Percentiles rank a stretch among this genome's conserved stretches.
phyloP scores from a whole-genome alignment of 1,284 basidiomycete species.

The Exsudoporus floridanus region DNA sequence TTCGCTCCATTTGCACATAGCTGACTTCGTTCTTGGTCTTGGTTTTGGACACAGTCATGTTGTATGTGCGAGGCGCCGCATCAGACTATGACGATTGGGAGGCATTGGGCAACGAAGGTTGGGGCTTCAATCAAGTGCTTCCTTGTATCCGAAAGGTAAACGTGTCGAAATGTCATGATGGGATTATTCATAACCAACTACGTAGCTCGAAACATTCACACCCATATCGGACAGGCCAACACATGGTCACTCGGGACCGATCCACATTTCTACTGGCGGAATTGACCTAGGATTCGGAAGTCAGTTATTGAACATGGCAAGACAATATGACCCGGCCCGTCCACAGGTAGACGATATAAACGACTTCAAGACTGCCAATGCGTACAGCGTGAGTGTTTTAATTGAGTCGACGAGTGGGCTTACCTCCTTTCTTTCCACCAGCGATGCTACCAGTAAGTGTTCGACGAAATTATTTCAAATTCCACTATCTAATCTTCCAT shows the following conservation, averaged over 20 bases:
- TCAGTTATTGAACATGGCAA: conserved; percentile 48
- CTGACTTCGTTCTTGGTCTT: conserved; percentile 11
- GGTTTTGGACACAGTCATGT: conserved; percentile 40
- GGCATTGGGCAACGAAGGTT: conserved; percentile 50
- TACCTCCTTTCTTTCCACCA: background rate
- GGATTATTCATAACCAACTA: background rate
- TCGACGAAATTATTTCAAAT: background rate
- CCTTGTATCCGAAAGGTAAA: conserved; percentile 53
- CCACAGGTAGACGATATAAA: conserved; percentile 44
- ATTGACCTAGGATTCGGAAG: conserved; percentile 39
- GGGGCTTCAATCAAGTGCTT: conserved; percentile 46
- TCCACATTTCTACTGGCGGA: conserved; percentile 48
- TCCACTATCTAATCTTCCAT: background rate
- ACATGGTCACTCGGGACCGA: conserved; percentile 55
- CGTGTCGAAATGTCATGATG: too few species aligned
- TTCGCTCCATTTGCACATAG: background rate
- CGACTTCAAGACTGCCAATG: conserved; percentile 41
- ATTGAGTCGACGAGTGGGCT: background rate
- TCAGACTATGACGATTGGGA: conserved; percentile 63
- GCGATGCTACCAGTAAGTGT: conserved; percentile 11
- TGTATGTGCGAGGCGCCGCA: conserved; percentile 53
- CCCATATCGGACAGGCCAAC: conserved; percentile 32
- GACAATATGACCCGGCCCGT: conserved; percentile 45
- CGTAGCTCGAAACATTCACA: conserved; percentile 53
- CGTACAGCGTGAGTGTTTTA: conserved; percentile 44